Conservation (phyloP, 2,329 filamentous ascomycete genomes). For the Cladophialophora exuberans region DNA sequence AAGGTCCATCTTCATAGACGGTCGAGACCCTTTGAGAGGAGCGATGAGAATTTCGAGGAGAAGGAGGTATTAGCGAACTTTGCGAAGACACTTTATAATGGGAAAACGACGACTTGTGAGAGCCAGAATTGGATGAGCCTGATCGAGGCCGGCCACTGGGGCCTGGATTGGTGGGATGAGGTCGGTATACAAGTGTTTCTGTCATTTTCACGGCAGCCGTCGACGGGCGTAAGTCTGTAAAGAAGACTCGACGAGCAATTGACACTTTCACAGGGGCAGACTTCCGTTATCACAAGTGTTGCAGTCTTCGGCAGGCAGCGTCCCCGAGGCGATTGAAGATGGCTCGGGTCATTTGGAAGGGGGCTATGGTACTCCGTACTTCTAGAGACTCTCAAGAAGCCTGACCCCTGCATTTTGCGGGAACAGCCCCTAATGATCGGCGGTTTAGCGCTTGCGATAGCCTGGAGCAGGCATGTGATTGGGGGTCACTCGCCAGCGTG, state of each 20-base stretch:
- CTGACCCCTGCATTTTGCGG: not conserved
- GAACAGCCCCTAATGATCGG: constrained; percentile 4
- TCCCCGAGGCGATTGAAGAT: too few relatives aligned
- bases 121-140: constrained; percentile 59
- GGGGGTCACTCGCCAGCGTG: not conserved
- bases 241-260: too few relatives aligned
- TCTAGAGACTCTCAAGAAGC: not conserved
- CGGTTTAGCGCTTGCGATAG: constrained; percentile 1
- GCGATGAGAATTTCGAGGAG: constrained; percentile 50
- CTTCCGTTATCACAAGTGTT: too few relatives aligned
- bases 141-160: constrained; percentile 23
- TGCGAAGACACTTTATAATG: constrained; percentile 57
- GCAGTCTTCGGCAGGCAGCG: not conserved
- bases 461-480: constrained; percentile 2
- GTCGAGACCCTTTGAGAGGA: constrained; percentile 44
- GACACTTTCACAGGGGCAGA: too few relatives aligned
- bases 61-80: constrained; percentile 59
- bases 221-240: not conserved
- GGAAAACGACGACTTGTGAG: constrained; percentile 40
- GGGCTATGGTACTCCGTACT: not conserved
- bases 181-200: constrained; percentile 23
- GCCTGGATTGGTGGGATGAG: constrained; percentile 16
- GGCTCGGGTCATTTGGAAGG: not conserved
- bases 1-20: constrained; percentile 30
- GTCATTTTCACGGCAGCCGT: constrained; percentile 18